These are phyloP conservation scores for Bruguiera gymnorhiza DNA, from an alignment of 345 rosid species.

Conservation along the genomic window DNA sequence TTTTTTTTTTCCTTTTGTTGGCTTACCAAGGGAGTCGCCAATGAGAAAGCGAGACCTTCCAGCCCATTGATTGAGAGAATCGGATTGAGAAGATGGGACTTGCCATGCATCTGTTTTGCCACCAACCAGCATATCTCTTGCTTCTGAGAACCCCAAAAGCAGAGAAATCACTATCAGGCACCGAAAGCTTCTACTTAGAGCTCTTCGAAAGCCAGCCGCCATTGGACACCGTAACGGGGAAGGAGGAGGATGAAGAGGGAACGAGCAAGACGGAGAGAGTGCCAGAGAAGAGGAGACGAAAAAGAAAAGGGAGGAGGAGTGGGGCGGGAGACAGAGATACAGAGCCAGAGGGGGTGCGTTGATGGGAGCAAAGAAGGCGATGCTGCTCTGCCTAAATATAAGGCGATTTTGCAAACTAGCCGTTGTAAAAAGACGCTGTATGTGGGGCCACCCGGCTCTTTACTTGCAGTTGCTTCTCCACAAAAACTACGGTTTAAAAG, in stretches of 20 bases:
- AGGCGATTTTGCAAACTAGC: slow-evolving; percentile 14
- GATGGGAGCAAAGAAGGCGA: background rate
- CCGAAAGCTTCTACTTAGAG: background rate
- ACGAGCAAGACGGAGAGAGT: too few relatives aligned
- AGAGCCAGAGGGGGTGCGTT: background rate
- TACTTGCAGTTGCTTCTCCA: too few relatives aligned
- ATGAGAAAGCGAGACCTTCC: slow-evolving; percentile 51
- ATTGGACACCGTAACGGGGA: background rate
- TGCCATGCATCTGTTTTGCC: slow-evolving; percentile 54
- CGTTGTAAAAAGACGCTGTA: slow-evolving; percentile 5
- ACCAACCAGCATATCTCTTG: slow-evolving; percentile 47
- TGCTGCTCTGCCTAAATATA: background rate
- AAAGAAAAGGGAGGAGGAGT: background rate
- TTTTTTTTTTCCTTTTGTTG: background rate
- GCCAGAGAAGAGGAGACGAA: too few relatives aligned
- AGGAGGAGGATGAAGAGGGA: too few relatives aligned
- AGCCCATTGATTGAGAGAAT: slow-evolving; percentile 78
- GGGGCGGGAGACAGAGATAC: background rate
- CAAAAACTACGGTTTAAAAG: too few relatives aligned
- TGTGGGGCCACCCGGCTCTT: background rate
- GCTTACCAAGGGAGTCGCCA: slow-evolving; percentile 61
- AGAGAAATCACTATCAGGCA: slow-evolving; percentile 11
- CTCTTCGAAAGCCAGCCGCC: slow-evolving; percentile 6
- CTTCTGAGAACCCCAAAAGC: slow-evolving; percentile 33
- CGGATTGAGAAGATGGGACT: slow-evolving; percentile 54